Evolutionary conservation across 768 basidiomycete species (phyloP).

Genomic region (Pleurotus platypus): DNA sequence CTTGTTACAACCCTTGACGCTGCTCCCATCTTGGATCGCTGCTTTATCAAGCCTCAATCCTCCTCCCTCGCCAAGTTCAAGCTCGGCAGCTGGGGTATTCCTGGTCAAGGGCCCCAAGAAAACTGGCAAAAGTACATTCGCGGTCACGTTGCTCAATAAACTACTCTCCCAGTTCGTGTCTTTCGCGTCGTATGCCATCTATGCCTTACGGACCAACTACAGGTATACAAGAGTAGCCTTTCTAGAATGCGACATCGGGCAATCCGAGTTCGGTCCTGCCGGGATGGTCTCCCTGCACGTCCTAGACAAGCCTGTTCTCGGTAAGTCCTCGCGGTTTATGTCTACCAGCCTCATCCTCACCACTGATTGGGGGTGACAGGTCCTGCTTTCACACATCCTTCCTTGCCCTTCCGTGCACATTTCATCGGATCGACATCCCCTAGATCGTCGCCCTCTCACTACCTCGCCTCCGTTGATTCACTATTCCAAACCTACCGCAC

Average conservation of each 20-base stretch:
- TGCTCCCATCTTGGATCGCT: conserved; percentile 35
- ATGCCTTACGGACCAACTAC: not conserved
- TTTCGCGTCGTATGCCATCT: not conserved
- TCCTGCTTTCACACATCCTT: conserved; percentile 84
- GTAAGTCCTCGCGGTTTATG: conserved; percentile 30
- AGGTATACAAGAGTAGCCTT: conserved; percentile 84
- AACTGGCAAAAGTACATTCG: conserved; percentile 88
- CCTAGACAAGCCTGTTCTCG: conserved; percentile 65
- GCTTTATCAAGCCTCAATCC: conserved; percentile 21
- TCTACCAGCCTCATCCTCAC: not conserved
- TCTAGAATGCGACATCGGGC: conserved; percentile 90
- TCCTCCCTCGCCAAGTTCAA: conserved; percentile 1
- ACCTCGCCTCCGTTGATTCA: conserved; percentile 64
- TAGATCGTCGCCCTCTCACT: conserved; percentile 69
- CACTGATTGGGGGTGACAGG: conserved; percentile 39
- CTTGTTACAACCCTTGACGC: conserved; percentile 32
- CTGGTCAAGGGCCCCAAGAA: conserved; percentile 85
- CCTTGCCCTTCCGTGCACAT: conserved; percentile 68
- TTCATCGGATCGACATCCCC: conserved; percentile 82
- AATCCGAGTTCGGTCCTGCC: conserved; percentile 88
- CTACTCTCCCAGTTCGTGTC: conserved; percentile 52
- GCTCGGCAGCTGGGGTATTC: conserved; percentile 29
- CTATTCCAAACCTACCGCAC: conserved; percentile 65
- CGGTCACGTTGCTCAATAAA: conserved; percentile 66
- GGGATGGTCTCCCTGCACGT: conserved; percentile 83